phyloP scores from a whole-genome alignment of 768 basidiomycete genomes.

The Boletus tylopilopsis region DNA sequence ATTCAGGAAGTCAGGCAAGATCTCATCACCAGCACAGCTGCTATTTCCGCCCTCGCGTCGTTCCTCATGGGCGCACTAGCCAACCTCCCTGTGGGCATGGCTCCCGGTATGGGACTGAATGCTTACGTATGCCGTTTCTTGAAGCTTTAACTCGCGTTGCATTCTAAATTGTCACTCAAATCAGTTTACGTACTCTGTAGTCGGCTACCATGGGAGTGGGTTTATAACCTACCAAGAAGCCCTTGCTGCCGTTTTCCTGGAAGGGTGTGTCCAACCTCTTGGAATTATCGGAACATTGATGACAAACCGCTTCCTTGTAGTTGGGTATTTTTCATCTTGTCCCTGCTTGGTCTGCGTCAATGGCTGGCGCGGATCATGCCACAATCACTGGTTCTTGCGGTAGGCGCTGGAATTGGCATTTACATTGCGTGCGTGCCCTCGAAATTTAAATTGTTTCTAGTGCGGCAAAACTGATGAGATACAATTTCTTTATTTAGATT shows the following conservation, averaged over 20 bases:
- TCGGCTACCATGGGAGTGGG: constrained; percentile 74
- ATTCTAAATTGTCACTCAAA: neutral
- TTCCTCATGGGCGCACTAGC: constrained; percentile 82
- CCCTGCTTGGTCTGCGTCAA: constrained; percentile 79
- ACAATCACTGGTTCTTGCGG: constrained; percentile 78
- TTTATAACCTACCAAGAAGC: constrained; percentile 76
- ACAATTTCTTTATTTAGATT: constrained; percentile 41
- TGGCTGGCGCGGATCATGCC: constrained; percentile 90
- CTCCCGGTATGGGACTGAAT: constrained; percentile 81
- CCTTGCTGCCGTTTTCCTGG: constrained; percentile 80
- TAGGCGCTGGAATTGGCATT: constrained; percentile 83
- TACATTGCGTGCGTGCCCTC: constrained; percentile 68
- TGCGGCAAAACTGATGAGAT: constrained; percentile 5
- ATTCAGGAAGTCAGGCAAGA: constrained; percentile 63
- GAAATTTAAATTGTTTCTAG: neutral
- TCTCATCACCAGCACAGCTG: constrained; percentile 80
- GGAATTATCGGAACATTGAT: neutral
- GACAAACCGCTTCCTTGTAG: constrained; percentile 31
- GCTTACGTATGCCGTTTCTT: constrained; percentile 56
- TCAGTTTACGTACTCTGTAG: constrained; percentile 84
- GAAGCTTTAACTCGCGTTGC: neutral
- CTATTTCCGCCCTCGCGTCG: constrained; percentile 68
- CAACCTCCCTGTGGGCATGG: constrained; percentile 87
- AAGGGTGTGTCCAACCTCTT: constrained; percentile 51
- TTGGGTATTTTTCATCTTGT: constrained; percentile 79